These are phyloP conservation scores for Ormosia emarginata DNA, from an alignment of 306 rosid genomes.

Conservation along the genomic window DNA sequence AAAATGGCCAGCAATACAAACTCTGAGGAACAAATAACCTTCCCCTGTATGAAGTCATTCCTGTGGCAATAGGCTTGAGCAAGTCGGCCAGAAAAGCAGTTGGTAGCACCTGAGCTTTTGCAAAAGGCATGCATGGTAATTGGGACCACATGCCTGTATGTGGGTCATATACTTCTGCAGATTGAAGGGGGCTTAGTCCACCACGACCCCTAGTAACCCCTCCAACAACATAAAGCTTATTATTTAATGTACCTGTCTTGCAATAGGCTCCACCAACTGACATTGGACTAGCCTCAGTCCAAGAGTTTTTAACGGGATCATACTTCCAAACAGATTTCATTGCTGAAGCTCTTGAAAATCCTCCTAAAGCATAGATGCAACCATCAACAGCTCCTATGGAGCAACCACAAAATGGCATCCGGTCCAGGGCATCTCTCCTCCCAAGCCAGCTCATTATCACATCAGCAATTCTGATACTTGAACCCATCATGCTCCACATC, in stretches of 20 bases:
- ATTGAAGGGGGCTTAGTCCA: conserved; percentile 44
- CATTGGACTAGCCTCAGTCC: conserved; percentile 42
- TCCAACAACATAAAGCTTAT: conserved; percentile 47
- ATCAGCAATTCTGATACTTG: conserved; percentile 29
- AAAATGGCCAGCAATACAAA: conserved; percentile 47
- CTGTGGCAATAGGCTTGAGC: conserved; percentile 50
- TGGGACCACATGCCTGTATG: conserved; percentile 34
- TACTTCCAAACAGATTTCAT: conserved; percentile 43
- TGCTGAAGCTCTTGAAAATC: conserved; percentile 45
- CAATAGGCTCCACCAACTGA: conserved; percentile 44
- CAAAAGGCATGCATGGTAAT: conserved; percentile 48
- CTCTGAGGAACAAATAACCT: conserved; percentile 50
- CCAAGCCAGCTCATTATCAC: conserved; percentile 28
- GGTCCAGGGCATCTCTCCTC: conserved; percentile 30
- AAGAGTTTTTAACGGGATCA: conserved; percentile 37
- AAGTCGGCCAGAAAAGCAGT: conserved; percentile 44
- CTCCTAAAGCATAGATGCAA: conserved; percentile 46
- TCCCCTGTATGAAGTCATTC: conserved; percentile 45
- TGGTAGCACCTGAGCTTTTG: conserved; percentile 37
- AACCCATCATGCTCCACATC: conserved; percentile 34
- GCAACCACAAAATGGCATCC: conserved; percentile 45
- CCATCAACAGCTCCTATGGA: conserved; percentile 42
- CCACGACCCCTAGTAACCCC: conserved; percentile 44
- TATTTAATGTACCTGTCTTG: conserved; percentile 40
- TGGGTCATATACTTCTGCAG: conserved; percentile 47